These are phyloP conservation scores for Paecilomyces niveus DNA, from an alignment of 2,329 filamentous ascomycete genomes.

Conservation along the genomic window DNA sequence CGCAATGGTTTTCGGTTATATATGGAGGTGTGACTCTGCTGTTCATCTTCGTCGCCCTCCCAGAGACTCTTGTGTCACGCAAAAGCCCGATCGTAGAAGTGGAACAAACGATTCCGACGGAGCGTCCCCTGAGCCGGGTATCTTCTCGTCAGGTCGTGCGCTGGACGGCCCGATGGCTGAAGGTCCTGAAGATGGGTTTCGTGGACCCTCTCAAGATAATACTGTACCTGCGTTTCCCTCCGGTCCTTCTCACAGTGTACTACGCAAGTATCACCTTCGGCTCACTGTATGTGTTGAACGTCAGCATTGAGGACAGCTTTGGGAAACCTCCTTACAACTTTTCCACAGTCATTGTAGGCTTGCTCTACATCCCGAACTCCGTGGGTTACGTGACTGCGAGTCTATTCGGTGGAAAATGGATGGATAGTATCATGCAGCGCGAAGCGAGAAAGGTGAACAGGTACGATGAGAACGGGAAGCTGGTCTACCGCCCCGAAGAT, in stretches of 20 bases:
- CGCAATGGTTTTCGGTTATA: conserved; percentile 68
- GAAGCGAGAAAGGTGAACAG: conserved; percentile 64
- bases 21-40: conserved; percentile 51
- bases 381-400: conserved; percentile 65
- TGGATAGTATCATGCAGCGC: conserved; percentile 71
- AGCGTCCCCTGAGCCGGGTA: conserved; percentile 41
- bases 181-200: conserved; percentile 53
- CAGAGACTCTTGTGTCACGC: conserved; percentile 32
- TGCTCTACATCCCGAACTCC: conserved; percentile 70
- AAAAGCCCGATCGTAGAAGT: conserved; percentile 24
- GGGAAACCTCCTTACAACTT: conserved; percentile 61
- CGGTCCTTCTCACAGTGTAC: conserved; percentile 66
- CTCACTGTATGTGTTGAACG: conserved; percentile 68
- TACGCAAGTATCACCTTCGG: conserved; percentile 70
- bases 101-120: conserved; percentile 10
- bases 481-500: conserved; percentile 69
- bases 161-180: conserved; percentile 47
- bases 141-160: conserved; percentile 58
- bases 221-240: conserved; percentile 64
- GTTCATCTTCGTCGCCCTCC: conserved; percentile 37
- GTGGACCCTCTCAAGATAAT: conserved; percentile 68
- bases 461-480: conserved; percentile 58
- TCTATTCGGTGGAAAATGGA: conserved; percentile 66
- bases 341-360: conserved; percentile 60
- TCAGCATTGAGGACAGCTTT: conserved; percentile 67